phyloP scores from a whole-genome alignment of 768 basidiomycete species.

The Mycena latifolia region DNA sequence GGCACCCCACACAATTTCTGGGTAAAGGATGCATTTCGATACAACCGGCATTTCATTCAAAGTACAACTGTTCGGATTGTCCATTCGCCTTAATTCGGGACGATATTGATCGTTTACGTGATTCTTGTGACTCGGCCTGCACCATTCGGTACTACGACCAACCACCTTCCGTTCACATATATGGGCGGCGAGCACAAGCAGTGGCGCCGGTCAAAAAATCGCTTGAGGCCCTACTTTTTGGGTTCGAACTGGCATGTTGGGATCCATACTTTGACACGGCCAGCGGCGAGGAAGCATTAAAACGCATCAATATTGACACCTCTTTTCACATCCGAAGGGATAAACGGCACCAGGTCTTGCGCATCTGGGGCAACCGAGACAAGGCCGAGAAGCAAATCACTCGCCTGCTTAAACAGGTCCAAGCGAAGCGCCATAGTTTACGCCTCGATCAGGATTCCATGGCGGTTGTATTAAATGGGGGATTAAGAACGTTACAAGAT shows the following conservation, averaged over 20 bases:
- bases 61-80: constrained; percentile 20
- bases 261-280: constrained; percentile 30
- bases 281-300: constrained; percentile 20
- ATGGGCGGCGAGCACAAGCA: constrained; percentile 9
- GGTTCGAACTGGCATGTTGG: constrained; percentile 21
- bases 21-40: constrained; percentile 23
- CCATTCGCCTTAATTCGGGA: constrained; percentile 26
- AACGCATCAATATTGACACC: constrained; percentile 17
- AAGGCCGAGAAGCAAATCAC: constrained; percentile 23
- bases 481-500: constrained; percentile 16
- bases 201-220: constrained; percentile 5
- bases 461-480: constrained; percentile 14
- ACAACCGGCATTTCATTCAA: constrained; percentile 11
- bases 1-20: constrained; percentile 25
- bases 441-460: neutral
- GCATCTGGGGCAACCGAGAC: constrained; percentile 28
- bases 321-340: constrained; percentile 29
- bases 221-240: constrained; percentile 29
- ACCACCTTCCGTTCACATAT: constrained; percentile 26
- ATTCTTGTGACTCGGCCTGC: neutral
- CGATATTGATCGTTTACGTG: constrained; percentile 17
- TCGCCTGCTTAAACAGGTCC: constrained; percentile 24
- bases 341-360: constrained; percentile 18
- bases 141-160: constrained; percentile 16
- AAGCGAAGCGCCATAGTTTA: constrained; percentile 22